A percentile compares a stretch with the other conserved stretches of the same genome.
These are phyloP conservation scores for Tolypocladium ophioglossoides DNA, from an alignment of 2,329 filamentous ascomycete genomes.

Conservation along the genomic window DNA sequence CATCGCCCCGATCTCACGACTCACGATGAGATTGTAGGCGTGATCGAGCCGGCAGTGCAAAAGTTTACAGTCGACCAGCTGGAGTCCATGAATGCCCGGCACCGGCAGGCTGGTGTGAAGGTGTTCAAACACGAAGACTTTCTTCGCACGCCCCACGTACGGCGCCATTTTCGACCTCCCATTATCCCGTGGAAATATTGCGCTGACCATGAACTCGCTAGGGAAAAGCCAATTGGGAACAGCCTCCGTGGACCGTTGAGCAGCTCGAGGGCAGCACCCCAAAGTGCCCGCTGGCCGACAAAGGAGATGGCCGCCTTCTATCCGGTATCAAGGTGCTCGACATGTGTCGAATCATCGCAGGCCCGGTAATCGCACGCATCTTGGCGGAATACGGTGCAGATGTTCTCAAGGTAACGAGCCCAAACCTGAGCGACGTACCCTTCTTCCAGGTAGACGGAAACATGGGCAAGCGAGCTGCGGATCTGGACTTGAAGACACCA, in stretches of 20 bases:
- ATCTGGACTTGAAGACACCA: conserved; percentile 49
- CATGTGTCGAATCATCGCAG: conserved; percentile 65
- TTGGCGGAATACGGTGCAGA: conserved; percentile 68
- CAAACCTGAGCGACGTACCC: conserved; percentile 57
- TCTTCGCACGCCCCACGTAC: conserved; percentile 35
- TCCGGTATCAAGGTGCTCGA: conserved; percentile 63
- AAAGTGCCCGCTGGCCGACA: conserved; percentile 26
- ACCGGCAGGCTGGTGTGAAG: conserved; percentile 49
- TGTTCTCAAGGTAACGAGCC: conserved; percentile 61
- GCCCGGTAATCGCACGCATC: conserved; percentile 59
- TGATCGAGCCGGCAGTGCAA: conserved; percentile 49
- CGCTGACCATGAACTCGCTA: conserved; percentile 15
- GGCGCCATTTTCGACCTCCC: background rate
- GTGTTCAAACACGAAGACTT: conserved; percentile 51
- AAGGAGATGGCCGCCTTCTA: conserved; percentile 23
- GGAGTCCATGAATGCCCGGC: conserved; percentile 43
- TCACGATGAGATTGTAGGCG: conserved; percentile 46
- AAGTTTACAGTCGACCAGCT: conserved; percentile 43
- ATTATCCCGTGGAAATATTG: background rate
- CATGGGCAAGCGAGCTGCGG: conserved; percentile 56
- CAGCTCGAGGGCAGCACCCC: conserved; percentile 39
- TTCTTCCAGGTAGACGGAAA: conserved; percentile 67
- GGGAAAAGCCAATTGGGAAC: conserved; percentile 29
- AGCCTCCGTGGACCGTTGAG: conserved; percentile 39
- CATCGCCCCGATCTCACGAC: conserved; percentile 49